phyloP scores from a whole-genome alignment of 805 yeast species.

The Nakazawaea populi region DNA sequence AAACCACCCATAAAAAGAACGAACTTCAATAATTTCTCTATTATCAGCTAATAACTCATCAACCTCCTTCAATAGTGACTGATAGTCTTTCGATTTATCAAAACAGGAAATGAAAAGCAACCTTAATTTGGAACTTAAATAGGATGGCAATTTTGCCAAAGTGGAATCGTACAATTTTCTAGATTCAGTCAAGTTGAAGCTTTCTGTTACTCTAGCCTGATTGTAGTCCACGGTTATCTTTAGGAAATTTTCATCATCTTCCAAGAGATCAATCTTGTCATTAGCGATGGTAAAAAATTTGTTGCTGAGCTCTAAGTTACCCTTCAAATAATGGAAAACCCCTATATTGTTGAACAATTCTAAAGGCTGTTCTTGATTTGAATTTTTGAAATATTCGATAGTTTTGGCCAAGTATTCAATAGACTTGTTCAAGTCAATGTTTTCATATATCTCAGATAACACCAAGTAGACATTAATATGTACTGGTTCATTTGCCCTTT shows the following conservation, averaged over 20 bases:
- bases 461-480: slow-evolving; percentile 60
- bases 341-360: slow-evolving; percentile 80
- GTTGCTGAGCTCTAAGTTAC: slow-evolving; percentile 52
- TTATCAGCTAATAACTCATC: slow-evolving; percentile 45
- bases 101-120: slow-evolving; percentile 55
- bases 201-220: slow-evolving; percentile 60
- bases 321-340: slow-evolving; percentile 66
- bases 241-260: slow-evolving; percentile 17
- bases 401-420: slow-evolving; percentile 58
- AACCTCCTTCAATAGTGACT: slow-evolving; percentile 44
- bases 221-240: slow-evolving; percentile 57
- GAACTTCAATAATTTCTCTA: slow-evolving; percentile 66
- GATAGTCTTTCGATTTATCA: slow-evolving; percentile 35
- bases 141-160: slow-evolving; percentile 57
- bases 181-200: slow-evolving; percentile 24
- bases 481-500: slow-evolving; percentile 51
- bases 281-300: slow-evolving; percentile 37
- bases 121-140: slow-evolving; percentile 72
- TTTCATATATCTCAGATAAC: slow-evolving; percentile 66
- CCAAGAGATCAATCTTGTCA: slow-evolving; percentile 2
- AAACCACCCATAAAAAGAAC: slow-evolving; percentile 93
- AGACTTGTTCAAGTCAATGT: slow-evolving; percentile 59
- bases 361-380: slow-evolving; percentile 34
- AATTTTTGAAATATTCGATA: slow-evolving; percentile 39
- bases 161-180: slow-evolving; percentile 45